phyloP scores from a whole-genome alignment of 768 basidiomycete species.

The Clavulina sp. region DNA sequence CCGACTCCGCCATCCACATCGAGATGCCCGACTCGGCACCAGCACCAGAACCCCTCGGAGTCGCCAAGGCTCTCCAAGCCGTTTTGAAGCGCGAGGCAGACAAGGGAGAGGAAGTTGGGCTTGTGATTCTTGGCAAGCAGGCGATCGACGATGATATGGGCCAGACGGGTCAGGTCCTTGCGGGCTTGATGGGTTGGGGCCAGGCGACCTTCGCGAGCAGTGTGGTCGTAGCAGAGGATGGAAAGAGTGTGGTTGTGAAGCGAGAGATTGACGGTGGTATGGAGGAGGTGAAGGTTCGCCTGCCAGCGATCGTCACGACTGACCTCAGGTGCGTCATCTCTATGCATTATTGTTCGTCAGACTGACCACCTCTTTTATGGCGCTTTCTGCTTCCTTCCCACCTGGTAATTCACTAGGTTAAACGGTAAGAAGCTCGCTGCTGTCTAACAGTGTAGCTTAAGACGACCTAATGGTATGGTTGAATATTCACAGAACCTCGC shows the following conservation, averaged over 20 bases:
- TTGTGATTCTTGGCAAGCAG: slow-evolving; percentile 95
- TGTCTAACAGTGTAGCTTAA: slow-evolving; percentile 34
- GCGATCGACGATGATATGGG: slow-evolving; percentile 95
- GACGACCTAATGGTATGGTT: slow-evolving; percentile 5
- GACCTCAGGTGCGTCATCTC: slow-evolving; percentile 58
- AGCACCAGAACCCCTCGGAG: slow-evolving; percentile 70
- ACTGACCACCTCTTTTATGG: background rate
- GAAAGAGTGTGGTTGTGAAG: slow-evolving; percentile 50
- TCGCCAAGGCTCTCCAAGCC: slow-evolving; percentile 71
- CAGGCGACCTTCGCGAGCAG: slow-evolving; percentile 94
- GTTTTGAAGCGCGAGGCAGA: slow-evolving; percentile 46
- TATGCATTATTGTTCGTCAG: slow-evolving; percentile 6
- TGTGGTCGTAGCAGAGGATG: slow-evolving; percentile 47
- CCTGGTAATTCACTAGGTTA: background rate
- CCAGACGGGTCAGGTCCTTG: slow-evolving; percentile 94
- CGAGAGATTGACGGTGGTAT: slow-evolving; percentile 91
- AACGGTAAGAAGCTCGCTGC: background rate
- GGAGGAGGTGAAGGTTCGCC: slow-evolving; percentile 57
- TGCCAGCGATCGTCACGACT: slow-evolving; percentile 82
- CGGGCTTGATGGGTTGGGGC: slow-evolving; percentile 77
- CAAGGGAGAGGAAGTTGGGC: slow-evolving; percentile 34
- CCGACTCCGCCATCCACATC: slow-evolving; percentile 83
- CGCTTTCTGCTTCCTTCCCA: background rate
- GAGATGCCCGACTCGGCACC: slow-evolving; percentile 58
- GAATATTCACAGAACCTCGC: slow-evolving; percentile 60